Evolutionary conservation across 139 green algal species (phyloP), one percentile per base, ranked within the genome.

Genomic region (Auxenochlorella protothecoides): DNA sequence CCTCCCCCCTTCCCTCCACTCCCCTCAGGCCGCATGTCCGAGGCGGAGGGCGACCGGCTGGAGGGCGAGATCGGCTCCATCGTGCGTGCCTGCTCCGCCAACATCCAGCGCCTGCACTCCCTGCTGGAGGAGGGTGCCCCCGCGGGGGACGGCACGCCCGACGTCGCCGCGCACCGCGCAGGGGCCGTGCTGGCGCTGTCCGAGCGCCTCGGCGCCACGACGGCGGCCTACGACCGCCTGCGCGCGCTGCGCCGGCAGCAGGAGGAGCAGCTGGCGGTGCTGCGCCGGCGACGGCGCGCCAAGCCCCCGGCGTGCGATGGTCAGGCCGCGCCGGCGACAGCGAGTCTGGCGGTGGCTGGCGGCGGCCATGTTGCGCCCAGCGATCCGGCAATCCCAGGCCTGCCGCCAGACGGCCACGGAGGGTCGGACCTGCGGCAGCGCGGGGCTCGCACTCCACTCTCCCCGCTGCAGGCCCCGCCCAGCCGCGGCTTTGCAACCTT

Each of bases 101-200:
- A 84, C 66, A 85, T 90, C 0, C 73, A 79, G 6, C 70, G 71
- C 11, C 76, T 90, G 57, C 80, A 90, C 55, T 14, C 56, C 44
- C 63, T 80, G 61, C 62, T 83, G n/a, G 56, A 65, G 54, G 74
- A 55, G 63, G 65, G 7, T 62, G 60, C 14, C 52, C 64, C 10
- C 63, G n/a, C 56, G 9, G 54, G 52, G 10, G 54, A n/a, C 60
- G 16, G 65, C 44, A 92, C 85, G 61, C 59, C 78, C 13, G 74
- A 91, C 4, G 74, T 82, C n/a, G 55, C 76, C 10, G 89, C 89
- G 12, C 90, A 96, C 79, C 76, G 88, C 55, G 85, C 92, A 70
- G 90, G 90, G 12, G 78, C 89, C 81, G 88, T 94, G 57, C 75
- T 96, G 53, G 86, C 89, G 9, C 78, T 96, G 15, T 85, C 76